Conservation (phyloP, 1,284 basidiomycete genomes). For the Boletus albobrunnescens region DNA sequence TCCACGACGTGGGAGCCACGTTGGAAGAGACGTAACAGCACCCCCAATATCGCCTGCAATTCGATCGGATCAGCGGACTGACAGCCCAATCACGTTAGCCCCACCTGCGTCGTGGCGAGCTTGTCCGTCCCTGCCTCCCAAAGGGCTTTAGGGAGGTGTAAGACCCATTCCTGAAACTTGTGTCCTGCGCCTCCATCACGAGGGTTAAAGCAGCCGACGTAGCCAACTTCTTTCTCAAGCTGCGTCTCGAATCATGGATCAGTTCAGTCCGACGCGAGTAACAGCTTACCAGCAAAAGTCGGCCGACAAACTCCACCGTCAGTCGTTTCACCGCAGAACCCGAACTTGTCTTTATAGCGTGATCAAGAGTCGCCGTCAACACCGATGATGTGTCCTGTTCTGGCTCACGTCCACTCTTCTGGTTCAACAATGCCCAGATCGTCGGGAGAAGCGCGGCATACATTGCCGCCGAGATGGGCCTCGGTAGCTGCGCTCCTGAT, state of each 20-base stretch:
- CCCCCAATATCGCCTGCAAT: slow-evolving; percentile 52
- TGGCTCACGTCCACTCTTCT: slow-evolving; percentile 28
- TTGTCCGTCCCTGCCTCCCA: slow-evolving; percentile 78
- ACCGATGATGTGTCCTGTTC: slow-evolving; percentile 33
- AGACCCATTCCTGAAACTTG: slow-evolving; percentile 58
- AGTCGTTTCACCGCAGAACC: slow-evolving; percentile 56
- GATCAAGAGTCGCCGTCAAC: slow-evolving; percentile 52
- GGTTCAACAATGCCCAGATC: slow-evolving; percentile 75
- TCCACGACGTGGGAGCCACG: slow-evolving; percentile 46
- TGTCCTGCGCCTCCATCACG: slow-evolving; percentile 32
- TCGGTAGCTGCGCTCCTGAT: slow-evolving; percentile 37
- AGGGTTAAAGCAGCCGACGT: slow-evolving; percentile 48
- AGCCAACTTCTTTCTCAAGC: slow-evolving; percentile 61
- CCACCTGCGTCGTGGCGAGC: slow-evolving; percentile 53
- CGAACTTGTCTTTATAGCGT: slow-evolving; percentile 54
- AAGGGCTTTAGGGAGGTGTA: slow-evolving; percentile 68
- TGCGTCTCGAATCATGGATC: slow-evolving; percentile 27
- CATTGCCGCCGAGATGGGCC: slow-evolving; percentile 53
- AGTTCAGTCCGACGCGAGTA: not conserved
- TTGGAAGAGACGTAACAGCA: slow-evolving; percentile 61
- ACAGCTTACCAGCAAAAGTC: slow-evolving; percentile 59
- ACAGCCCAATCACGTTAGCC: slow-evolving; percentile 12
- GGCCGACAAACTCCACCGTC: slow-evolving; percentile 69
- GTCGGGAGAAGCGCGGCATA: slow-evolving; percentile 77
- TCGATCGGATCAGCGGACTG: slow-evolving; percentile 12